phyloP scores from a whole-genome alignment of 2,329 filamentous ascomycete species.

The Chaetomium sp. region DNA sequence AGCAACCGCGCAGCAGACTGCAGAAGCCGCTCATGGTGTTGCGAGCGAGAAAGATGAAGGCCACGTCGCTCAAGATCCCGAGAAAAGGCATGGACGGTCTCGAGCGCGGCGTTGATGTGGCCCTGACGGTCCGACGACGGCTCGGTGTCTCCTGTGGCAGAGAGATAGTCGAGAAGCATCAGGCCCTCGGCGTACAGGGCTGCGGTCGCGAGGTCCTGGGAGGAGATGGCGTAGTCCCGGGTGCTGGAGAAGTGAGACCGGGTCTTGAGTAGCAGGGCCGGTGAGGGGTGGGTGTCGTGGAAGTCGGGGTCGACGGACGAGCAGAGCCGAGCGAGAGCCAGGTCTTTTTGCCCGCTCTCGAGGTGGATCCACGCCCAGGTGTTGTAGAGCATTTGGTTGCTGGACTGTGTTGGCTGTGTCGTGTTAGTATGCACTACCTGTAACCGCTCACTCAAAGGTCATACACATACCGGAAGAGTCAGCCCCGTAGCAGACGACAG shows the following conservation, averaged over 20 bases:
- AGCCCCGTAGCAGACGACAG: constrained; percentile 55
- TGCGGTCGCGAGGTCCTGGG: constrained; percentile 42
- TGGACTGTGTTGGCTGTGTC: constrained; percentile 54
- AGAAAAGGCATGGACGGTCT: constrained; percentile 36
- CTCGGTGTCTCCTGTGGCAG: constrained; percentile 32
- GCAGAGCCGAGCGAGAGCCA: constrained; percentile 37
- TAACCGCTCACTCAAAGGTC: background rate
- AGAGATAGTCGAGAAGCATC: constrained; percentile 62
- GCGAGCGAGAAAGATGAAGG: constrained; percentile 25
- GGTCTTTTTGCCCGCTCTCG: constrained; percentile 29
- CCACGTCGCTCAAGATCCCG: constrained; percentile 36
- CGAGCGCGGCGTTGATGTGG: constrained; percentile 47
- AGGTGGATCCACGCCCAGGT: constrained; percentile 66
- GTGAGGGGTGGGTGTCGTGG: constrained; percentile 25
- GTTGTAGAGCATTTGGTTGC: constrained; percentile 51
- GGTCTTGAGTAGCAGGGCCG: constrained; percentile 45
- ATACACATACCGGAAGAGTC: constrained; percentile 34
- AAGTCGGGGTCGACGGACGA: constrained; percentile 28
- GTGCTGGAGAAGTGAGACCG: constrained; percentile 46
- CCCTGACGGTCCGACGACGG: constrained; percentile 44
- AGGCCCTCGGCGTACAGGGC: constrained; percentile 54
- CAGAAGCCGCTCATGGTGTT: constrained; percentile 56
- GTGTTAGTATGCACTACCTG: background rate
- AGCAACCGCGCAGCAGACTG: constrained; percentile 64
- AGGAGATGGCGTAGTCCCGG: constrained; percentile 51